A percentile compares a stretch with the other conserved stretches of the same genome.
Conservation (phyloP, 2,329 filamentous ascomycete species). For the Microsporum audouinii region DNA sequence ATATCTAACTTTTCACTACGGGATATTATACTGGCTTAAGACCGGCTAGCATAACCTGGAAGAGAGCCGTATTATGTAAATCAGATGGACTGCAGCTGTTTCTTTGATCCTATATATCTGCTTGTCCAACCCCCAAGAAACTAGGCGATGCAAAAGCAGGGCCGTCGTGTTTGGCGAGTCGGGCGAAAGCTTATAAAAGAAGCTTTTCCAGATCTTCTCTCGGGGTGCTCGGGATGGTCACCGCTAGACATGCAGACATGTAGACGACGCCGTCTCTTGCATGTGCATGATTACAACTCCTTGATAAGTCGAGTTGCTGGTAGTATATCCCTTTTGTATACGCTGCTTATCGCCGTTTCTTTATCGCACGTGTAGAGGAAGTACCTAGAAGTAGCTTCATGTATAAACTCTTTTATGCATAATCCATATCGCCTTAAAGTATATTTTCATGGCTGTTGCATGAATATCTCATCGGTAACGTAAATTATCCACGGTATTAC, state of each 20-base stretch:
- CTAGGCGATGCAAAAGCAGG: neutral
- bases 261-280: neutral
- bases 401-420: neutral
- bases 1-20: no score
- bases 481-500: no score
- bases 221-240: neutral
- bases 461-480: neutral
- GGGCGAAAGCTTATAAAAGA: neutral
- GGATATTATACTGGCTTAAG: no score
- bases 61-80: no score
- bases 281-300: neutral
- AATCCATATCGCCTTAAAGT: neutral
- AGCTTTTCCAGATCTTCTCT: neutral
- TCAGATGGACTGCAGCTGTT: no score
- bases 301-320: neutral
- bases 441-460: neutral
- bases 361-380: neutral
- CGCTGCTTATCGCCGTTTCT: neutral
- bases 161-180: neutral
- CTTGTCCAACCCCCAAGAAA: neutral
- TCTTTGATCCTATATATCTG: neutral
- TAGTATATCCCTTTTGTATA: no score
- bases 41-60: no score
- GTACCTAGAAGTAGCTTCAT: neutral
- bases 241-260: neutral